phyloP scores from a whole-genome alignment of 805 yeast species.

The Candida coquimbonensis region DNA sequence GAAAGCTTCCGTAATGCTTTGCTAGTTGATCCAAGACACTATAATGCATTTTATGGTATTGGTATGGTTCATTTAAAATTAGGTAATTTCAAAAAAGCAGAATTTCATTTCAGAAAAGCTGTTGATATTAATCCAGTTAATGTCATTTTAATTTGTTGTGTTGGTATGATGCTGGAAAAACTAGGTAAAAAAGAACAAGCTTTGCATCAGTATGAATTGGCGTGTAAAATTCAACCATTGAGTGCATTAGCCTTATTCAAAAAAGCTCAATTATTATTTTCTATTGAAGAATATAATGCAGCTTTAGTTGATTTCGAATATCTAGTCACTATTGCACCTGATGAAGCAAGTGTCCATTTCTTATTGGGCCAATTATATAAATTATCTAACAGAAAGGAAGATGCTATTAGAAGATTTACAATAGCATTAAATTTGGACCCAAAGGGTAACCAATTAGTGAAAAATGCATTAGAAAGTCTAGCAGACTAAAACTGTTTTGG shows the following conservation, averaged over 20 bases:
- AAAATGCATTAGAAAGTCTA: slow-evolving; percentile 67
- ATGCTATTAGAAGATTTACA: slow-evolving; percentile 81
- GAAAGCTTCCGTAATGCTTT: slow-evolving; percentile 77
- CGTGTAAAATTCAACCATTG: slow-evolving; percentile 75
- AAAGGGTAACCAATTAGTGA: slow-evolving; percentile 77
- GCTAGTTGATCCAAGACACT: slow-evolving; percentile 71
- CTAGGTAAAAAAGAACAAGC: slow-evolving; percentile 65
- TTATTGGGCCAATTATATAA: slow-evolving; percentile 82
- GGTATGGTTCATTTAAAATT: slow-evolving; percentile 89
- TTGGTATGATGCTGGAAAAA: slow-evolving; percentile 88
- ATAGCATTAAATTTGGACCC: slow-evolving; percentile 89
- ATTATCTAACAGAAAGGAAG: slow-evolving; percentile 61
- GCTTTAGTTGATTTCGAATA: slow-evolving; percentile 73
- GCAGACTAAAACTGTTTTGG: slow-evolving; percentile 1
- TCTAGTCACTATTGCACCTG: slow-evolving; percentile 75
- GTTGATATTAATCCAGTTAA: slow-evolving; percentile 85
- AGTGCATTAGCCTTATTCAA: slow-evolving; percentile 84
- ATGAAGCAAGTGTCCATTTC: slow-evolving; percentile 91
- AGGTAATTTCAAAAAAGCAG: slow-evolving; percentile 80
- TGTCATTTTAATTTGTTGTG: slow-evolving; percentile 82
- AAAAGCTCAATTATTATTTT: slow-evolving; percentile 73
- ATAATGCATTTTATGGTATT: slow-evolving; percentile 91
- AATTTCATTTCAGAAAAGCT: slow-evolving; percentile 81
- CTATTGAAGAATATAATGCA: slow-evolving; percentile 61
- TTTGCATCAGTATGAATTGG: slow-evolving; percentile 71